A percentile compares a stretch with the other conserved stretches of the same genome.
Conservation (phyloP, 1,139 yeast species). For the Suhomyces yuchorum region DNA sequence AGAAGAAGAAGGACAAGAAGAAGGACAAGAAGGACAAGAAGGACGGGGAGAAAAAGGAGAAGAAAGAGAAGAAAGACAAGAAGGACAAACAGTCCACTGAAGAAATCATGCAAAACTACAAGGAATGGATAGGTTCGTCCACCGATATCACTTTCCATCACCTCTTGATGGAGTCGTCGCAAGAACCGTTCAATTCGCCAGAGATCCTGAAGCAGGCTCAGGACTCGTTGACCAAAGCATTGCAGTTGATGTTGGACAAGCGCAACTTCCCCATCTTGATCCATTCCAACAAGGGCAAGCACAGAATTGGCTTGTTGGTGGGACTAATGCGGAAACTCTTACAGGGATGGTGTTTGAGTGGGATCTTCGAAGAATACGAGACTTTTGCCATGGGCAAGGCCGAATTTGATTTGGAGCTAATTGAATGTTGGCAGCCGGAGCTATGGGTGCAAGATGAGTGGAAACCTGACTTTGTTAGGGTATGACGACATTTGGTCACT, state of each 20-base stretch:
- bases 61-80: constrained; percentile 16
- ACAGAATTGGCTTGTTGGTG: constrained; percentile 86
- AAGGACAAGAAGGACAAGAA: constrained; percentile 35
- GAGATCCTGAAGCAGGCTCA: constrained; percentile 39
- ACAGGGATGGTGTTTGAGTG: constrained; percentile 93
- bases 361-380: constrained; percentile 91
- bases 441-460: constrained; percentile 33
- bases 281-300: constrained; percentile 95
- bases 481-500: too few species aligned
- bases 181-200: constrained; percentile 72
- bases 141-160: constrained; percentile 61
- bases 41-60: constrained; percentile 7
- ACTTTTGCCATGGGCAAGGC: constrained; percentile 93
- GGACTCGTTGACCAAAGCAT: constrained; percentile 58
- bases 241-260: constrained; percentile 63
- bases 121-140: constrained; percentile 57
- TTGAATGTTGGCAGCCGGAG: constrained; percentile 52
- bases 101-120: constrained; percentile 52
- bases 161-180: constrained; percentile 67
- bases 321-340: constrained; percentile 82
- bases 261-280: constrained; percentile 83
- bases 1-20: constrained; percentile 31
- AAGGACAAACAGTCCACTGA: constrained; percentile 40
- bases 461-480: constrained; percentile 42
- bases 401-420: constrained; percentile 80